phyloP scores from a whole-genome alignment of 1,284 basidiomycete genomes.

The Cutaneotrichosporon spelunceum region DNA sequence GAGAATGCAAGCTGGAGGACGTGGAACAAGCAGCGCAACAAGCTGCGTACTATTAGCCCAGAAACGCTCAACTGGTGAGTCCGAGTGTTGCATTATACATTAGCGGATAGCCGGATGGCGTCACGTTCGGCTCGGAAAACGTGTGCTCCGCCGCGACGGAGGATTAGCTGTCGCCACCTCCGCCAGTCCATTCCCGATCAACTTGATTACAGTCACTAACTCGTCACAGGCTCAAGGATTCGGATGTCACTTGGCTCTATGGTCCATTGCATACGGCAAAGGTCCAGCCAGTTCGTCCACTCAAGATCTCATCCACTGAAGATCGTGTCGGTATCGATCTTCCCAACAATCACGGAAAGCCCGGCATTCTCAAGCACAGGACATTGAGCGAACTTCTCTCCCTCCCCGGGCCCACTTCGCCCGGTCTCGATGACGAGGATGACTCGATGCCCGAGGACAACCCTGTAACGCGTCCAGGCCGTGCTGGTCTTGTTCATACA shows the following conservation, averaged over 20 bases:
- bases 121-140: constrained; percentile 11
- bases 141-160: constrained; percentile 7
- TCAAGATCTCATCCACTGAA: constrained; percentile 56
- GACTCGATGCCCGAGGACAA: background rate
- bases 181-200: constrained; percentile 1
- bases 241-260: constrained; percentile 98
- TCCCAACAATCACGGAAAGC: constrained; percentile 60
- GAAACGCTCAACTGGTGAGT: constrained; percentile 97
- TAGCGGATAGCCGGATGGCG: background rate
- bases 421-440: constrained; percentile 52
- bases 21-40: constrained; percentile 99
- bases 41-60: constrained; percentile 89
- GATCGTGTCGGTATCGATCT: constrained; percentile 57
- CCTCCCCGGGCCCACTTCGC: constrained; percentile 56
- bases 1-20: constrained; percentile 99
- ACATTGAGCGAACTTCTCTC: constrained; percentile 84
- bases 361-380: constrained; percentile 87
- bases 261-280: constrained; percentile 86
- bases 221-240: constrained; percentile 86
- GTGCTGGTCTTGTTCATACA: constrained; percentile 58
- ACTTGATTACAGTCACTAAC: background rate
- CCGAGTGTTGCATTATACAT: background rate
- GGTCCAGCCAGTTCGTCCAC: constrained; percentile 63
- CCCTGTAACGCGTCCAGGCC: background rate
- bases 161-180: constrained; percentile 13